Percentiles rank a stretch among this genome's conserved stretches.
Conservation (phyloP, 805 yeast genomes). For the Metschnikowia peoriensis region DNA sequence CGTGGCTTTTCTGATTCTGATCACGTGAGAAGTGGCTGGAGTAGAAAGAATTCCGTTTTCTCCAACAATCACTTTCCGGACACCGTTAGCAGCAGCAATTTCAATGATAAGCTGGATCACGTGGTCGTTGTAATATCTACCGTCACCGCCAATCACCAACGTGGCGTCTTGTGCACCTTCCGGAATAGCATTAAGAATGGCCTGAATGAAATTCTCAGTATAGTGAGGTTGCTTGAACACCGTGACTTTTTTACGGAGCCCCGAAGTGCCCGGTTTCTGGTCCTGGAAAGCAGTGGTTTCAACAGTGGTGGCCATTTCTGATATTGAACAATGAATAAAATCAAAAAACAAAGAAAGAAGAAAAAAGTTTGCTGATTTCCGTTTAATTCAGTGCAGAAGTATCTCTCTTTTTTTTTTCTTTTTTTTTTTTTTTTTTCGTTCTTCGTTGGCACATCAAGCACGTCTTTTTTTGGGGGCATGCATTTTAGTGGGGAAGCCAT, state of each 20-base stretch:
- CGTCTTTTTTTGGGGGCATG: not conserved
- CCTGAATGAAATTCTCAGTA: constrained; percentile 92
- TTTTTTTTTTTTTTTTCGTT: not conserved
- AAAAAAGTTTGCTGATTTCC: not conserved
- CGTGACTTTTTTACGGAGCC: constrained; percentile 85
- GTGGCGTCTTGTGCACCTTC: constrained; percentile 76
- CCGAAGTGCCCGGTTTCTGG: constrained; percentile 98
- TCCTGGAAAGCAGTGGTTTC: constrained; percentile 76
- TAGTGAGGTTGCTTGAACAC: constrained; percentile 79
- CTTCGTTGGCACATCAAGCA: not conserved
- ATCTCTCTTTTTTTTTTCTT: too few relatives aligned
- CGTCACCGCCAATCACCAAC: constrained; percentile 95
- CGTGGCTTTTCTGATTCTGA: constrained; percentile 70
- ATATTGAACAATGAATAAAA: too few relatives aligned
- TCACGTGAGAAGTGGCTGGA: constrained; percentile 94
- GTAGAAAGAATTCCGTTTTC: constrained; percentile 87
- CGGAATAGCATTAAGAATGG: constrained; percentile 82
- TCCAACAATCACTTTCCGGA: constrained; percentile 79
- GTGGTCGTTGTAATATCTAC: constrained; percentile 82
- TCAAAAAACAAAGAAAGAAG: not conserved
- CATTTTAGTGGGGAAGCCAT: constrained; percentile 5
- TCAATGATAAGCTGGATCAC: constrained; percentile 79
- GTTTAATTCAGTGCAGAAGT: not conserved
- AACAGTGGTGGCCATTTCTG: constrained; percentile 28
- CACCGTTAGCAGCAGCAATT: constrained; percentile 91